These are phyloP conservation scores for Amanita inopinata DNA, from an alignment of 768 basidiomycete species.

Conservation along the genomic window DNA sequence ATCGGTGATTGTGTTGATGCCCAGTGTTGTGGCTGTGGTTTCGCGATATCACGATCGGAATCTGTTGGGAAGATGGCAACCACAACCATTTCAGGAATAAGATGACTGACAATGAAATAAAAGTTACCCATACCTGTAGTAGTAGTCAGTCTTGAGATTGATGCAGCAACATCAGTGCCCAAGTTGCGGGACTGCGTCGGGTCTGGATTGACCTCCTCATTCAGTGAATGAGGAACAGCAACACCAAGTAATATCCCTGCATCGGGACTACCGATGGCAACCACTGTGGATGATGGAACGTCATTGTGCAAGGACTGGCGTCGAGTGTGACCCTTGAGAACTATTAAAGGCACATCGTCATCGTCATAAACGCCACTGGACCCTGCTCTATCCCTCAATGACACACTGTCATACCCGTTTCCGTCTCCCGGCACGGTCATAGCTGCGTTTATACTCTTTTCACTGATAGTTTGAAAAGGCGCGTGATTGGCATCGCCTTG, in stretches of 20 bases:
- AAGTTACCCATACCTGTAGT: neutral
- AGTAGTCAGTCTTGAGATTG: too few relatives aligned
- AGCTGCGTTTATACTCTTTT: too few relatives aligned
- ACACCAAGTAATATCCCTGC: neutral
- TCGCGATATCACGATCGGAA: neutral
- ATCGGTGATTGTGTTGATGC: neutral
- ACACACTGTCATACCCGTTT: too few relatives aligned
- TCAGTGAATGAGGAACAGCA: neutral
- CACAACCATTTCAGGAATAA: neutral
- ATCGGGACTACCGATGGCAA: too few relatives aligned
- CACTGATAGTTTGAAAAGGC: too few relatives aligned
- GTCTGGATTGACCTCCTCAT: too few relatives aligned
- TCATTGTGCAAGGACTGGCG: neutral
- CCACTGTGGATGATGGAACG: too few relatives aligned
- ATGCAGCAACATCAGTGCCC: too few relatives aligned
- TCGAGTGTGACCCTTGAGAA: neutral
- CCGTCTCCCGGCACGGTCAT: too few relatives aligned
- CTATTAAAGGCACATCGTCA: conserved; percentile 4
- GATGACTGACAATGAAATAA: neutral
- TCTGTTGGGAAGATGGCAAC: neutral
- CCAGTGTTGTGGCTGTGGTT: neutral
- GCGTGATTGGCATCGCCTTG: too few relatives aligned
- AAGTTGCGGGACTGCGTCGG: too few relatives aligned
- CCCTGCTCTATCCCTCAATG: neutral
- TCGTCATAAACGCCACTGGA: neutral